These are phyloP conservation scores for Russula sp. DNA, from an alignment of 768 basidiomycete genomes.

Conservation along the genomic window DNA sequence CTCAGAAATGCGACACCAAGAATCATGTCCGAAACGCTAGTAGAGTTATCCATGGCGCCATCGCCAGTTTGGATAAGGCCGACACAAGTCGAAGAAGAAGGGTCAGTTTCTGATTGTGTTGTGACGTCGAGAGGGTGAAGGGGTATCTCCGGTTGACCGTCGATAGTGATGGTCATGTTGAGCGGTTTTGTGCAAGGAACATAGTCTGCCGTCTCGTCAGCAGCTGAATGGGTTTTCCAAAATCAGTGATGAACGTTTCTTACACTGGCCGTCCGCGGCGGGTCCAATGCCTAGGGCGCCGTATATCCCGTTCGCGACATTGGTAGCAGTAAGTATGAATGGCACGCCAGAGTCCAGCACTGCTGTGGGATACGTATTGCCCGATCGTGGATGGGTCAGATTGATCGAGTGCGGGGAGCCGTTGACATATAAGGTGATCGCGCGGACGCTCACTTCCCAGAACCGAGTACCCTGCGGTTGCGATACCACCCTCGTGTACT, in stretches of 20 bases:
- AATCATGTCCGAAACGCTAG: slow-evolving; percentile 51
- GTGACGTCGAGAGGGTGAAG: slow-evolving; percentile 75
- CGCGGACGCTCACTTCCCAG: slow-evolving; percentile 56
- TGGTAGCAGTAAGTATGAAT: slow-evolving; percentile 50
- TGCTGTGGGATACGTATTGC: slow-evolving; percentile 45
- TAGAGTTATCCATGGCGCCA: slow-evolving; percentile 31
- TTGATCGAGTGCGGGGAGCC: slow-evolving; percentile 35
- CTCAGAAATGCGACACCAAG: slow-evolving; percentile 75
- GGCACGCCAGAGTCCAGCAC: slow-evolving; percentile 71
- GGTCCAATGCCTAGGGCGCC: slow-evolving; percentile 62
- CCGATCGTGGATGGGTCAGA: slow-evolving; percentile 36
- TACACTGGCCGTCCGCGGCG: slow-evolving; percentile 55
- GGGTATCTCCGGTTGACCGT: slow-evolving; percentile 46
- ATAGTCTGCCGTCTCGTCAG: slow-evolving; percentile 44
- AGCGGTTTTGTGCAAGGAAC: slow-evolving; percentile 64
- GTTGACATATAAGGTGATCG: slow-evolving; percentile 53
- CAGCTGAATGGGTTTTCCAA: background rate
- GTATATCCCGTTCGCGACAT: slow-evolving; percentile 68
- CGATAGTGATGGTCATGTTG: slow-evolving; percentile 63
- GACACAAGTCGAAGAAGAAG: slow-evolving; percentile 42
- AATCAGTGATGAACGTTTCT: slow-evolving; percentile 25
- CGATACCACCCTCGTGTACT: slow-evolving; percentile 42
- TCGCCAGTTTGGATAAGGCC: slow-evolving; percentile 62
- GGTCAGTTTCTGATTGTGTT: slow-evolving; percentile 36
- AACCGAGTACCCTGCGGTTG: slow-evolving; percentile 39